phyloP scores from a whole-genome alignment of 176 grass and related monocot genomes.

The Alopecurus myosuroides region DNA sequence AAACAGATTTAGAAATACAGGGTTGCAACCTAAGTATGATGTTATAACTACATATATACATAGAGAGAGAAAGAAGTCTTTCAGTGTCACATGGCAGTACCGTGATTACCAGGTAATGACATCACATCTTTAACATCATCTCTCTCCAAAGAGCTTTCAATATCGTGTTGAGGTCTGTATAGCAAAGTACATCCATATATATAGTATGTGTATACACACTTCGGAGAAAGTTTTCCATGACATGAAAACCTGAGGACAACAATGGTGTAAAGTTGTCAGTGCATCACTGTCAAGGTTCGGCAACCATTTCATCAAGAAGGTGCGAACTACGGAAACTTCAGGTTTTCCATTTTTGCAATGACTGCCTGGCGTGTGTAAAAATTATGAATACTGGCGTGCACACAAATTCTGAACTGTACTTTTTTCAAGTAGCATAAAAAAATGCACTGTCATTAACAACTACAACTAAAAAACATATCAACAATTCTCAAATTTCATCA shows the following conservation, averaged over 20 bases:
- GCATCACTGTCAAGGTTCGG: neutral
- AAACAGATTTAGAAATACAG: too few relatives aligned
- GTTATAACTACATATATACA: too few relatives aligned
- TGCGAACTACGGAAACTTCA: neutral
- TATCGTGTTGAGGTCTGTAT: too few relatives aligned
- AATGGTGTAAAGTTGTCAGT: neutral
- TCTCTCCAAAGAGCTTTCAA: too few relatives aligned
- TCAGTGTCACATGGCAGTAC: too few relatives aligned
- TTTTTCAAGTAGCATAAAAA: neutral
- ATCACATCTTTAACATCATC: too few relatives aligned
- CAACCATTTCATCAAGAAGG: neutral
- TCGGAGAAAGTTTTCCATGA: constrained; percentile 66
- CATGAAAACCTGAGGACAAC: constrained; percentile 32
- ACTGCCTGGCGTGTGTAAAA: neutral
- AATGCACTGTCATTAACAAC: neutral
- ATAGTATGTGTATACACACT: constrained; percentile 55
- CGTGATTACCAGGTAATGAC: too few relatives aligned
- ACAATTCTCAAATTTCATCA: too few relatives aligned
- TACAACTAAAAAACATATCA: neutral
- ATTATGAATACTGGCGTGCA: neutral
- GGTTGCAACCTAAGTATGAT: too few relatives aligned
- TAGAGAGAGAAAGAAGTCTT: too few relatives aligned
- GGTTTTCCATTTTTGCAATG: neutral
- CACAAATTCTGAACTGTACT: neutral
- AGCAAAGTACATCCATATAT: neutral